Percentiles rank a stretch among this genome's conserved stretches.
phyloP scores from a whole-genome alignment of 139 green algal genomes.

The Pleodorina starrii region DNA sequence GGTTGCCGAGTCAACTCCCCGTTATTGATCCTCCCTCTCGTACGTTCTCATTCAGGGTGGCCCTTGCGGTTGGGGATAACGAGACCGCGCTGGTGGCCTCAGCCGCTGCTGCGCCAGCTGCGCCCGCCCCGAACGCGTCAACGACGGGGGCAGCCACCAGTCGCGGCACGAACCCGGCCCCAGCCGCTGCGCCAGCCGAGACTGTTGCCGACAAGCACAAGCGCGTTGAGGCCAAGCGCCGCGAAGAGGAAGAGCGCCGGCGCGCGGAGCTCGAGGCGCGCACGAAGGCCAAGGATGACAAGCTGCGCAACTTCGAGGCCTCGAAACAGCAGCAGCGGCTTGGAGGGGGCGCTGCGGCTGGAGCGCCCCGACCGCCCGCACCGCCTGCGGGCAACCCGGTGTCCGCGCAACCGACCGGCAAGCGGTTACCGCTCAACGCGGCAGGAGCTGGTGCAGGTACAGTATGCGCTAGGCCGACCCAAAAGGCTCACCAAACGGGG shows the following conservation, averaged over 20 bases:
- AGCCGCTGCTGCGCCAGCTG: background rate
- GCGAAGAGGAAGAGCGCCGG: slow-evolving; percentile 46
- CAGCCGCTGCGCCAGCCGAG: background rate
- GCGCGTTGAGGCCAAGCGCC: slow-evolving; percentile 29
- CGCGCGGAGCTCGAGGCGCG: slow-evolving; percentile 26
- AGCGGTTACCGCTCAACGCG: slow-evolving; percentile 18
- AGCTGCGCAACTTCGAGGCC: slow-evolving; percentile 31
- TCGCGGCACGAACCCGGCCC: background rate
- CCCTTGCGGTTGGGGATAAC: slow-evolving; percentile 6
- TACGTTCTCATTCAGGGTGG: background rate
- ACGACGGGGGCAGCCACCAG: background rate
- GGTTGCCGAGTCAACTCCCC: no score
- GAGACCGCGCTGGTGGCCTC: background rate
- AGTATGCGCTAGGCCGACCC: no score
- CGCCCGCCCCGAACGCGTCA: background rate
- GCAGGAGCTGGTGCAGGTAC: background rate
- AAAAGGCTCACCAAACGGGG: no score
- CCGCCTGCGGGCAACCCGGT: background rate
- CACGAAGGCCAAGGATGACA: slow-evolving; percentile 30
- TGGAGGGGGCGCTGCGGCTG: background rate
- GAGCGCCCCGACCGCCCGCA: slow-evolving; percentile 18
- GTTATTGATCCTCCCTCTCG: no score
- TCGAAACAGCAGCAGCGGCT: slow-evolving; percentile 29
- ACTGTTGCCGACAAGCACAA: slow-evolving; percentile 45
- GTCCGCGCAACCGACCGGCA: background rate